Conservation (phyloP, 2,329 filamentous ascomycete genomes). For the Botrytis medusae region DNA sequence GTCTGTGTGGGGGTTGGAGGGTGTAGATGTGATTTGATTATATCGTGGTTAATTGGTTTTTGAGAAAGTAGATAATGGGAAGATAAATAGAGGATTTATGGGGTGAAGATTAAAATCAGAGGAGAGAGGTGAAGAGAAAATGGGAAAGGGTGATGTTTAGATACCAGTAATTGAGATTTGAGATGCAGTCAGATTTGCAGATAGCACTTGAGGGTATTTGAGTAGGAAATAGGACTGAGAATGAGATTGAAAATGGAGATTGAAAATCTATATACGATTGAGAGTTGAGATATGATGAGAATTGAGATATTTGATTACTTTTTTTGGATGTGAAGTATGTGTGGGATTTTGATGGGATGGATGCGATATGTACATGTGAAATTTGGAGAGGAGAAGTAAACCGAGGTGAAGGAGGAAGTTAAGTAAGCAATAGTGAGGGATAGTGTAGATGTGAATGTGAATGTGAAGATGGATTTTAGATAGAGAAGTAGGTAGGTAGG, state of each 20-base stretch:
- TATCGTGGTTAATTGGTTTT: neutral
- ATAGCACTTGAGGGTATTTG: neutral
- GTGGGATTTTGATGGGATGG: too few species aligned
- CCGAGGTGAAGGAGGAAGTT: too few species aligned
- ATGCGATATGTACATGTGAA: too few species aligned
- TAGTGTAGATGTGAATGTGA: too few species aligned
- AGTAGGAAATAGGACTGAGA: neutral
- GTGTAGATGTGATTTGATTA: neutral
- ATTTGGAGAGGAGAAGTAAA: too few species aligned
- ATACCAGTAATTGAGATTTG: constrained; percentile 6
- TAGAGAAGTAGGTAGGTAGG: too few species aligned
- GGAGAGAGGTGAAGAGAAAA: neutral
- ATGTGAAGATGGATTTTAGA: too few species aligned
- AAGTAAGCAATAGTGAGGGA: too few species aligned
- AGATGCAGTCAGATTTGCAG: neutral
- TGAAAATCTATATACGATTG: neutral
- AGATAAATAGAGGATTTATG: neutral
- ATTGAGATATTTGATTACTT: neutral
- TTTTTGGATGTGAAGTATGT: too few species aligned
- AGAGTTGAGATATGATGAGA: neutral
- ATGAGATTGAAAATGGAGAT: neutral
- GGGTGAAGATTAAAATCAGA: neutral
- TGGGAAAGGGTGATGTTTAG: neutral
- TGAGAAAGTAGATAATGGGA: neutral
- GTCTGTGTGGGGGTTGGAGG: neutral